phyloP scores from a whole-genome alignment of 2,329 filamentous ascomycete genomes.

The Pseudofabraea citricarpa region DNA sequence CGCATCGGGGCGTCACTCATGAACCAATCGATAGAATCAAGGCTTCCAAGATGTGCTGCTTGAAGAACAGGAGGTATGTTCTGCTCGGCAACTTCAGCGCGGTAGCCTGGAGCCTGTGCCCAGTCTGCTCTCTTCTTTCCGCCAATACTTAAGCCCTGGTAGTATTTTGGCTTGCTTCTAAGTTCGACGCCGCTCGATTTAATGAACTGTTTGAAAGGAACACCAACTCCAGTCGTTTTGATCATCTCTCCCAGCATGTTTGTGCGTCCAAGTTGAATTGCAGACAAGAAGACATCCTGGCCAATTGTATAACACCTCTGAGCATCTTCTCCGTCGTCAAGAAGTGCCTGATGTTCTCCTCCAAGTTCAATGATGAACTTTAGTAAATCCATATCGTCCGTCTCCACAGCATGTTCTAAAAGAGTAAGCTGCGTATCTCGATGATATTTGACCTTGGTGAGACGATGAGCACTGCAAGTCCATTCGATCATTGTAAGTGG shows the following conservation, averaged over 20 bases:
- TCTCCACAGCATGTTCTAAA: conserved; percentile 16
- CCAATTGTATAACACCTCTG: conserved; percentile 23
- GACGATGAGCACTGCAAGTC: conserved; percentile 27
- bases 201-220: conserved; percentile 64
- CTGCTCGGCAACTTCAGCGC: conserved; percentile 34
- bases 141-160: conserved; percentile 72
- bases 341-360: conserved; percentile 18
- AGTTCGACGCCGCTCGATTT: conserved; percentile 60
- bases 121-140: conserved; percentile 72
- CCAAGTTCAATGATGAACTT: conserved; percentile 22
- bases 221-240: conserved; percentile 59
- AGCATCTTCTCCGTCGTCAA: conserved; percentile 18
- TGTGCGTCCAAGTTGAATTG: conserved; percentile 44
- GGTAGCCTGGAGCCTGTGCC: conserved; percentile 60
- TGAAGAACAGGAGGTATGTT: conserved; percentile 54
- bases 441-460: conserved; percentile 23
- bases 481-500: conserved; percentile 49
- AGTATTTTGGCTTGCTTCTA: conserved; percentile 62
- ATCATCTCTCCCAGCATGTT: conserved; percentile 61
- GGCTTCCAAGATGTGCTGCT: conserved; percentile 49
- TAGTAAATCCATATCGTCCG: conserved; percentile 20
- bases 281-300: conserved; percentile 35
- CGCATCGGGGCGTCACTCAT: conserved; percentile 64
- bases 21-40: conserved; percentile 75
- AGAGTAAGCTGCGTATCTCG: conserved; percentile 7